A percentile compares a stretch with the other conserved stretches of the same genome.
Evolutionary conservation across 768 basidiomycete species (phyloP).

Genomic region (Galerina marginata): DNA sequence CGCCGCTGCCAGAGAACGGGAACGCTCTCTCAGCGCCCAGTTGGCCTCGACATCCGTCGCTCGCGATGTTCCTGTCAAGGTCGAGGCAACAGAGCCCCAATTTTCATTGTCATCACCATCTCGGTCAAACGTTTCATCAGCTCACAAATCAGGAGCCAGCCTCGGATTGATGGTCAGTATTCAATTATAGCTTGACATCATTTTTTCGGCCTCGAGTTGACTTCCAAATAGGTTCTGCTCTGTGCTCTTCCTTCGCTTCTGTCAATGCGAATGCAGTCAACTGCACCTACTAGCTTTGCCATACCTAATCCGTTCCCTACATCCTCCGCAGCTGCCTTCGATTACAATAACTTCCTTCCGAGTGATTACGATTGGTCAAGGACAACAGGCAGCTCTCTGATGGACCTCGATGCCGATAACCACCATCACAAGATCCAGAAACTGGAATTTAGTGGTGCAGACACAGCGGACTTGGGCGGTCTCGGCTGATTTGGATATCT

Average conservation of each 20-base stretch:
- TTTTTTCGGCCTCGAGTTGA: conserved; percentile 13
- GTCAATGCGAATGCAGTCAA: conserved; percentile 64
- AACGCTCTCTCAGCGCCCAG: conserved; percentile 67
- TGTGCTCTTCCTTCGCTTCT: conserved; percentile 79
- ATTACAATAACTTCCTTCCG: conserved; percentile 52
- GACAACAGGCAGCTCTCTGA: conserved; percentile 41
- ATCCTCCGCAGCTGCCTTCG: conserved; percentile 48
- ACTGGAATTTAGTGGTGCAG: conserved; percentile 64
- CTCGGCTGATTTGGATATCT: conserved; percentile 71
- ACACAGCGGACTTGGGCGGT: conserved; percentile 49
- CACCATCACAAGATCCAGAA: conserved; percentile 44
- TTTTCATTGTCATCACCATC: conserved; percentile 50
- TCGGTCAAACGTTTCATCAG: conserved; percentile 43
- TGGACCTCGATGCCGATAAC: conserved; percentile 53
- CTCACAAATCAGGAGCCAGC: conserved; percentile 66
- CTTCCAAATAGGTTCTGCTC: conserved; percentile 65
- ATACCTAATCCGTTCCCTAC: conserved; percentile 53
- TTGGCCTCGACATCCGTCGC: conserved; percentile 47
- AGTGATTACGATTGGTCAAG: conserved; percentile 63
- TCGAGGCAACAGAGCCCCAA: conserved; percentile 61
- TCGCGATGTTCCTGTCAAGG: conserved; percentile 50
- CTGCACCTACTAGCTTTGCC: conserved; percentile 60
- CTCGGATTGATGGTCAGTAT: conserved; percentile 72
- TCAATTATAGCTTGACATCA: conserved; percentile 7
- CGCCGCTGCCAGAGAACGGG: conserved; percentile 67